Conservation (phyloP, 1,139 yeast species). For the Pichia sp. region DNA sequence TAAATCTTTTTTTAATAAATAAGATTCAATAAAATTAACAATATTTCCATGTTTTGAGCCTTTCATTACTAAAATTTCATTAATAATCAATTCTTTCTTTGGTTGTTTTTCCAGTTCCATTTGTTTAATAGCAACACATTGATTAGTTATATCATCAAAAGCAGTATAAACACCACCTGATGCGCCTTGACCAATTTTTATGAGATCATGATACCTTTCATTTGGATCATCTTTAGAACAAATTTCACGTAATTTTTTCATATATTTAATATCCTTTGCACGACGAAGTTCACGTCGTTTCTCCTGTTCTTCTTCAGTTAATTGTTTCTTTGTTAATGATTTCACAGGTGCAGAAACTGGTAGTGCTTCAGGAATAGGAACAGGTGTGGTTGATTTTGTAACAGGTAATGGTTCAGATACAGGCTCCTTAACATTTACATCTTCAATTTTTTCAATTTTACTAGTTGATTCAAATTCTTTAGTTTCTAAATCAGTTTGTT, state of each 20-base stretch:
- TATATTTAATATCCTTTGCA: constrained; percentile 48
- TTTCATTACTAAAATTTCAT: constrained; percentile 91
- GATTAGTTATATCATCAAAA: constrained; percentile 52
- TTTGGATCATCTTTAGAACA: constrained; percentile 91
- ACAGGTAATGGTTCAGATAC: not conserved
- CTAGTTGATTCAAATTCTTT: too few relatives aligned
- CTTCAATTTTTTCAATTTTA: constrained; percentile 5
- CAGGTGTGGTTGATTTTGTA: not conserved
- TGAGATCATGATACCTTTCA: constrained; percentile 55
- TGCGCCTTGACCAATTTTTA: constrained; percentile 96
- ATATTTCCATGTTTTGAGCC: constrained; percentile 86
- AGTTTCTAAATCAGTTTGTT: constrained; percentile 4
- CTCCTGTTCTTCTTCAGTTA: constrained; percentile 46
- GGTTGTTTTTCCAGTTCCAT: constrained; percentile 94
- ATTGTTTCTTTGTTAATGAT: constrained; percentile 52
- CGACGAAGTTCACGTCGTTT: constrained; percentile 66
- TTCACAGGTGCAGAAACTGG: constrained; percentile 29
- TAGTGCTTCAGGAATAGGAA: constrained; percentile 10
- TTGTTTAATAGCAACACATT: constrained; percentile 87
- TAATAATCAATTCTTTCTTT: constrained; percentile 87
- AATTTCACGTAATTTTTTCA: constrained; percentile 64
- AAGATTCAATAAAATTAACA: constrained; percentile 87
- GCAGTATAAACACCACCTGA: constrained; percentile 97
- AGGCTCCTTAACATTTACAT: constrained; percentile 3
- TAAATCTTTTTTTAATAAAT: constrained; percentile 62